Evolutionary conservation across 1,139 yeast genomes (phyloP), one percentile per base, ranked within the genome.

Genomic region (Yamadazyma pseudoaaseri): DNA sequence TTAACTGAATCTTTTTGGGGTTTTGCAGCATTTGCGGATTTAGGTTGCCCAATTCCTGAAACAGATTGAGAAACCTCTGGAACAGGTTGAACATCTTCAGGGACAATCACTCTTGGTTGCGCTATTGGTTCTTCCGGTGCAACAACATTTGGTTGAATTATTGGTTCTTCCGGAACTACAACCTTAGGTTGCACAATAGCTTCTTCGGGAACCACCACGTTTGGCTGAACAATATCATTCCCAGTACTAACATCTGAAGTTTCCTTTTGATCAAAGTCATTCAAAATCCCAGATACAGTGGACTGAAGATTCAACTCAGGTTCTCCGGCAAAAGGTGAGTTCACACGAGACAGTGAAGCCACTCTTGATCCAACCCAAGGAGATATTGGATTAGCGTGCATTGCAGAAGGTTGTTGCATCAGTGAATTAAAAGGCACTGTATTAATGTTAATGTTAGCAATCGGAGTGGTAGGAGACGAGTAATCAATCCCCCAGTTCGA

Each of bases 361-460:
- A 54, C 49, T 6, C 61, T 57, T 4, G 66, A 45, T 3, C 29
- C 29, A 6, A 26, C 16, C 74, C 74, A 68, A 4, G 75, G 74
- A 1, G 73, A 67, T 34, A 64, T 50, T 4, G 73, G 72, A n/a
- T 63, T 49, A 3, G 66, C 64, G 40, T 64, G 73, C n/a, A n/a
- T n/a, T n/a, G 35, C 32, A 13, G 42, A 11, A 6, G 27, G 32
- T 16, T 30, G 32, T 5, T 13, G 16, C 16, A 23, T 23, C 27
- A 29, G 24, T 9, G 28, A 21, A 30, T 30, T 24, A 10, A 25
- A 22, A 4, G 20, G 20, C 11, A 20, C n/a, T 3, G 29, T 5
- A 17, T 16, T n/a, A 3, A 30, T 56, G 25, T 54, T 49, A 11
- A 52, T 57, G 3, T 60, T 41, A 9, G 60, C 42, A 12, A 51